Conservation (phyloP, 805 yeast species). For the Saturnispora zaruensis region DNA sequence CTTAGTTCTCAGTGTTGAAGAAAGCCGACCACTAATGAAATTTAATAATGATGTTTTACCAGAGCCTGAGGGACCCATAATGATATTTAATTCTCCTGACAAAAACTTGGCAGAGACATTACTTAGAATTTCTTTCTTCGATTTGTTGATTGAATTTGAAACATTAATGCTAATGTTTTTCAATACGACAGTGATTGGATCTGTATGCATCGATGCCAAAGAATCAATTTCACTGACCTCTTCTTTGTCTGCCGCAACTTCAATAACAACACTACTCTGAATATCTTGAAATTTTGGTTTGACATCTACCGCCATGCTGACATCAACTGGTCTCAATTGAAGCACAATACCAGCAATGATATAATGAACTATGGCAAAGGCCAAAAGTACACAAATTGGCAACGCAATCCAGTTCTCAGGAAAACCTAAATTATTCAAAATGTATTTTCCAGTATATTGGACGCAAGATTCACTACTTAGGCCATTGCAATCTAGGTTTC, state of each 20-base stretch:
- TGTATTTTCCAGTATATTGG: conserved; percentile 47
- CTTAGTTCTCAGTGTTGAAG: conserved; percentile 24
- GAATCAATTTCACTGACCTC: not conserved
- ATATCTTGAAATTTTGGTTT: conserved; percentile 10
- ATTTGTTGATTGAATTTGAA: conserved; percentile 14
- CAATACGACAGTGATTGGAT: conserved; percentile 15
- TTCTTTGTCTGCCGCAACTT: not conserved
- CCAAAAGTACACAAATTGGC: conserved; percentile 53
- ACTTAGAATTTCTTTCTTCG: conserved; percentile 30
- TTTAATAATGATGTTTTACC: conserved; percentile 68
- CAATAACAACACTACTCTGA: conserved; percentile 13
- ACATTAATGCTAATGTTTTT: conserved; percentile 21
- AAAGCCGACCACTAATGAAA: conserved; percentile 50
- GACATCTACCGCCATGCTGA: conserved; percentile 37
- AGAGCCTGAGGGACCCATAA: conserved; percentile 77
- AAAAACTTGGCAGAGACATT: conserved; percentile 43
- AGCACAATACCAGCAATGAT: conserved; percentile 40
- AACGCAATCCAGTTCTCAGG: conserved; percentile 54
- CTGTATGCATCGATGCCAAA: not conserved
- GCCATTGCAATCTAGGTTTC: conserved; percentile 44
- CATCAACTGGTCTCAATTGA: conserved; percentile 40
- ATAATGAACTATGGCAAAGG: conserved; percentile 51
- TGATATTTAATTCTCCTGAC: conserved; percentile 55
- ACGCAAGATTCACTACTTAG: conserved; percentile 34
- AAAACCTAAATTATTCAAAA: conserved; percentile 50